Evolutionary conservation across 2,329 filamentous ascomycete species (phyloP).

Genomic region (Didymella glomerata): DNA sequence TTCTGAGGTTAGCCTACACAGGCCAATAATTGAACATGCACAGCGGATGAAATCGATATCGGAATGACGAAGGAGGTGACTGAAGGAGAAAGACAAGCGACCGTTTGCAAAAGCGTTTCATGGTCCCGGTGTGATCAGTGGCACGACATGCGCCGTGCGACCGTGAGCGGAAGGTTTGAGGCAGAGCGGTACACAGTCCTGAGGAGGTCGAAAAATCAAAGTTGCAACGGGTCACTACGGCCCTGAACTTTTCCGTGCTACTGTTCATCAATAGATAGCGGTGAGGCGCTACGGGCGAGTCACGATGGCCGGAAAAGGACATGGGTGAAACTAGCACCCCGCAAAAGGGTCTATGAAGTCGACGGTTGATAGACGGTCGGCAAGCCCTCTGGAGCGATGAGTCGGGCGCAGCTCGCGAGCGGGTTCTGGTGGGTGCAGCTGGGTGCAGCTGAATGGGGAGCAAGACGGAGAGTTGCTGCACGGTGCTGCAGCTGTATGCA

Average conservation of each 20-base stretch:
- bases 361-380: conserved; percentile 4
- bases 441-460: neutral
- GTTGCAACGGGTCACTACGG: conserved; percentile 14
- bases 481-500: conserved; percentile 12
- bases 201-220: neutral
- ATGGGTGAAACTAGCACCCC: conserved; percentile 17
- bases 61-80: conserved; percentile 12
- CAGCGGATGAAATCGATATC: conserved; percentile 16
- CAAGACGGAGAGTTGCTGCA: neutral
- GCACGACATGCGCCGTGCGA: conserved; percentile 18
- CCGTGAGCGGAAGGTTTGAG: conserved; percentile 14
- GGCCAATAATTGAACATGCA: conserved; percentile 18
- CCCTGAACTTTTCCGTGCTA: conserved; percentile 3
- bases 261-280: conserved; percentile 17
- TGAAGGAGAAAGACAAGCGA: conserved; percentile 19
- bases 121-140: conserved; percentile 7
- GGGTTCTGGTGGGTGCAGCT: neutral
- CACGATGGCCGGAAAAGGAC: conserved; percentile 9
- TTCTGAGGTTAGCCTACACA: conserved; percentile 6
- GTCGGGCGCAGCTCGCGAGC: conserved; percentile 8
- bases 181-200: conserved; percentile 7
- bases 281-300: conserved; percentile 9
- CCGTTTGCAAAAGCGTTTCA: conserved; percentile 21
- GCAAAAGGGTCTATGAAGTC: conserved; percentile 11
- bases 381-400: conserved; percentile 5